Evolutionary conservation across 371 early-diverging fungal genomes (phyloP), one percentile per base, ranked within the genome.

Genomic region (Zychaea mexicana): DNA sequence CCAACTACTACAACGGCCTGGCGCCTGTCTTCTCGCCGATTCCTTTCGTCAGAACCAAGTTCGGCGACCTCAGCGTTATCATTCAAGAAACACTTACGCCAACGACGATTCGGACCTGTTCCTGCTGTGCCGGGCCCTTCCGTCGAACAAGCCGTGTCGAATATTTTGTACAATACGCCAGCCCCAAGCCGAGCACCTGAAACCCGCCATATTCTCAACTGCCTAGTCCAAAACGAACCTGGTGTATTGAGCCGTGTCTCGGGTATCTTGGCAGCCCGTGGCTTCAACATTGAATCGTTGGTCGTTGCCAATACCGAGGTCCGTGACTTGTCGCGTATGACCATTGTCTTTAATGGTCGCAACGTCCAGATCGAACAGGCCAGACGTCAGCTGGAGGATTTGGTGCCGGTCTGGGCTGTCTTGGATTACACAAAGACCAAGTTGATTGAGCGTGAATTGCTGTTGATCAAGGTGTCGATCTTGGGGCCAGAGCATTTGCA

Each of bases 381-480:
- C 22, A 86, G 91, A 65, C 84, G 92, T 65, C 97, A 97, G 80
- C 73, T 98, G 56, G 96, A 97, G 78, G 97, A 98, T 78, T 77
- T 97, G 82, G 89, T 97, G 24, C 97, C 97, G 46, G 94, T 97
- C n/a, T 98, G 97, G 96, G 98, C 97, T 31, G 98, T 97, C 21
- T 79, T 98, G 67, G 97, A 97, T 76, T 97, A 96, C 84, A 94
- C 95, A 42, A 85, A 87, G 57, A 88, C 88, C 45, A 87, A 84
- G 57, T 80, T 94, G 56, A 88, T 98, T 42, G 94, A 96, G 76
- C 88, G 98, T 57, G 98, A 98, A 77, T 73, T 97, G 70, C 81
- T 95, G 57, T 74, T 98, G 69, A 89, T 94, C 75, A 97, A 97
- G 83, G 92, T 96, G n/a, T 94, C 94, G 52, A 91, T 96, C 27